These are phyloP conservation scores for Tardiomyces blankii DNA, from an alignment of 1,139 yeast species.

Conservation along the genomic window DNA sequence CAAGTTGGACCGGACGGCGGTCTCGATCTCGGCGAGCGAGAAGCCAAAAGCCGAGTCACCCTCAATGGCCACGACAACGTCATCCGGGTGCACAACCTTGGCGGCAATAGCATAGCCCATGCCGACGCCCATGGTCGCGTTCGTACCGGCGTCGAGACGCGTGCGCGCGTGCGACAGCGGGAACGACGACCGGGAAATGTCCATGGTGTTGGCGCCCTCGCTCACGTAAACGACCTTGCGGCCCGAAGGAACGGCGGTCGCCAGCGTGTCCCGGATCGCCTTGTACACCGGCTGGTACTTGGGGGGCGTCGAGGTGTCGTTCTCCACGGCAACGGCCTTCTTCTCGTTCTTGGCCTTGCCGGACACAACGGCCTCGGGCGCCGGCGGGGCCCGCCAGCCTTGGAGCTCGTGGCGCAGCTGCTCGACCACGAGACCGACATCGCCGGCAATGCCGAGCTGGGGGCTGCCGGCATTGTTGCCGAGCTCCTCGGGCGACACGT, in stretches of 20 bases:
- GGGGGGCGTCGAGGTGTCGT: slow-evolving; percentile 17
- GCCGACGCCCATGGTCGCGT: slow-evolving; percentile 66
- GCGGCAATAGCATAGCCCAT: slow-evolving; percentile 56
- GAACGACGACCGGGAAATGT: slow-evolving; percentile 48
- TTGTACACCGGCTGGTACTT: slow-evolving; percentile 45
- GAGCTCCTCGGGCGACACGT: slow-evolving; percentile 39
- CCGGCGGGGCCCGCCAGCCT: slow-evolving; percentile 24
- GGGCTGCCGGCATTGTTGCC: slow-evolving; percentile 34
- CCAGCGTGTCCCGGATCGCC: slow-evolving; percentile 31
- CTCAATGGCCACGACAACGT: slow-evolving; percentile 44
- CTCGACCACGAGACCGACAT: slow-evolving; percentile 31
- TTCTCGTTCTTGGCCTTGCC: slow-evolving; percentile 29
- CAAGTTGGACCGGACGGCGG: slow-evolving; percentile 41
- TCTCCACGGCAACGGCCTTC: slow-evolving; percentile 25
- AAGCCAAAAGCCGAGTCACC: slow-evolving; percentile 70
- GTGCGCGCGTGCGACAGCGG: slow-evolving; percentile 40
- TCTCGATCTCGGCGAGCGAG: slow-evolving; percentile 54
- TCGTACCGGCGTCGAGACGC: slow-evolving; percentile 57
- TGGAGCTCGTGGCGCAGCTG: slow-evolving; percentile 26
- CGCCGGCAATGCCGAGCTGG: slow-evolving; percentile 38
- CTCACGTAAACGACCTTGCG: slow-evolving; percentile 34
- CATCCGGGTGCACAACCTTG: slow-evolving; percentile 35
- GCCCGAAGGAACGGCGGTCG: slow-evolving; percentile 14
- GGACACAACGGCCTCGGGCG: slow-evolving; percentile 22
- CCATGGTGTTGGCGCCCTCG: slow-evolving; percentile 69